These are phyloP conservation scores for Saposhnikovia divaricata DNA, from an alignment of 129 eudicot species.

Conservation along the genomic window DNA sequence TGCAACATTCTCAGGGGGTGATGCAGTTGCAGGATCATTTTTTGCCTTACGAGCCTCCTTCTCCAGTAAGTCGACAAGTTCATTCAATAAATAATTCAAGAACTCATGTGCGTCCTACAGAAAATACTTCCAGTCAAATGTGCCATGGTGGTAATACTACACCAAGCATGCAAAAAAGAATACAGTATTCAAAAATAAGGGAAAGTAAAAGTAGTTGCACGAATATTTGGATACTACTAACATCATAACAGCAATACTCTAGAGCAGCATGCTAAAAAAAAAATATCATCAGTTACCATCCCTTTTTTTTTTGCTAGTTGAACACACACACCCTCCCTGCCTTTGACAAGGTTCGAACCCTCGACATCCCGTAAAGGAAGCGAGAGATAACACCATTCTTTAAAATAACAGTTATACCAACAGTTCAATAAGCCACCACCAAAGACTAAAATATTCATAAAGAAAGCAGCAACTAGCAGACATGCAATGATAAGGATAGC, in stretches of 20 bases:
- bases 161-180: not conserved
- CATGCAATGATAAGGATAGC: not conserved
- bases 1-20: slow-evolving; percentile 47
- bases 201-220: too few species aligned
- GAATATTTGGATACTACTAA: too few species aligned
- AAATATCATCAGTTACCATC: not conserved
- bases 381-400: too few species aligned
- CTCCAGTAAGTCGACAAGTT: slow-evolving; percentile 83
- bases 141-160: not conserved
- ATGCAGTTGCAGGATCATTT: slow-evolving; percentile 30
- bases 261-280: not conserved
- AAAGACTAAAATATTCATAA: not conserved
- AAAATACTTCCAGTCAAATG: not conserved
- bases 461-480: not conserved
- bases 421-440: not conserved
- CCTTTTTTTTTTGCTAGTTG: too few species aligned
- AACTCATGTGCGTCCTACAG: slow-evolving; percentile 89
- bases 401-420: not conserved
- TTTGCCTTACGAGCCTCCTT: slow-evolving; percentile 53
- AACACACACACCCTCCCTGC: too few species aligned
- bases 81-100: slow-evolving; percentile 71
- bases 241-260: not conserved
- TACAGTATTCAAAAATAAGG: not conserved
- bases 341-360: too few species aligned
- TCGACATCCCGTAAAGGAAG: too few species aligned